phyloP scores from a whole-genome alignment of 768 basidiomycete species.

The Gautieria morchelliformis region DNA sequence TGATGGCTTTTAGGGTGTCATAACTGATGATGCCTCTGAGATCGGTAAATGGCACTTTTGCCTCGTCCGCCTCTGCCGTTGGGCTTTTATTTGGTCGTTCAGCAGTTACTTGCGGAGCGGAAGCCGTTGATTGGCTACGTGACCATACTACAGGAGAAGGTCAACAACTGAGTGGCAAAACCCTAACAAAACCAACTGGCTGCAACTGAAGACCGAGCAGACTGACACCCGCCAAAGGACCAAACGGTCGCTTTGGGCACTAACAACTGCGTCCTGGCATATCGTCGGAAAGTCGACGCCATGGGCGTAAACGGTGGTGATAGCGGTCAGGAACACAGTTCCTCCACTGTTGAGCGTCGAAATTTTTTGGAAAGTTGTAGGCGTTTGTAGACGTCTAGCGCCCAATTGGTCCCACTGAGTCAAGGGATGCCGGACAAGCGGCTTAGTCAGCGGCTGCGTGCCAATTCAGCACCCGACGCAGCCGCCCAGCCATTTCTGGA shows the following conservation, averaged over 20 bases:
- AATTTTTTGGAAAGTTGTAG: not conserved
- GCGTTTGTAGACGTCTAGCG: not conserved
- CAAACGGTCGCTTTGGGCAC: not conserved
- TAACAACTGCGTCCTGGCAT: not conserved
- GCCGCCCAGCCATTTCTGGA: too few relatives aligned
- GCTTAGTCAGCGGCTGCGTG: too few relatives aligned
- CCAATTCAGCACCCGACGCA: too few relatives aligned
- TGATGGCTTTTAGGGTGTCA: conserved; percentile 48
- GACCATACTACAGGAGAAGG: not conserved
- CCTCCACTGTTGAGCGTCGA: not conserved
- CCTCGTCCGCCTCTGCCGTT: not conserved
- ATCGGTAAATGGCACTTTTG: conserved; percentile 19
- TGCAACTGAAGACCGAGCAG: not conserved
- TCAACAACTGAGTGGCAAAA: not conserved
- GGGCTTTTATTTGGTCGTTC: not conserved
- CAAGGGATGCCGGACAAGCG: too few relatives aligned
- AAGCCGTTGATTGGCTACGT: not conserved
- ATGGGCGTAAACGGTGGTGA: not conserved
- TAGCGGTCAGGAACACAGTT: not conserved
- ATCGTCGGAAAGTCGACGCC: conserved; percentile 4
- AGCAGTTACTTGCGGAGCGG: not conserved
- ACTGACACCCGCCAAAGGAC: not conserved
- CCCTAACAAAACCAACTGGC: not conserved
- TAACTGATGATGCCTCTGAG: conserved; percentile 24
- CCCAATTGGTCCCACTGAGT: too few relatives aligned